Percentiles rank a stretch among this genome's conserved stretches.
Conservation (phyloP, 768 basidiomycete genomes). For the Neoboletus subvelutipes region DNA sequence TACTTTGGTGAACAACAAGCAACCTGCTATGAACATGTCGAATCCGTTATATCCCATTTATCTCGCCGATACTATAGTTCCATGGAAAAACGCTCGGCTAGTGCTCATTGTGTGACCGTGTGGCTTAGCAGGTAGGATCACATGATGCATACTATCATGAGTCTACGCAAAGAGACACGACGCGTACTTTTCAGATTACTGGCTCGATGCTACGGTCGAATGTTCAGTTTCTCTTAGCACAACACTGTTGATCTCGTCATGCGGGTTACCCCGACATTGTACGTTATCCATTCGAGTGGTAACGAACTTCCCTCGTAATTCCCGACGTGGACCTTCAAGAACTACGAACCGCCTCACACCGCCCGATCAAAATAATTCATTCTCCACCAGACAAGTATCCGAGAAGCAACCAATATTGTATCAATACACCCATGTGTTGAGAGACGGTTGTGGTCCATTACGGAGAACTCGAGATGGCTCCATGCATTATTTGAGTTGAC, state of each 20-base stretch:
- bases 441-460: neutral
- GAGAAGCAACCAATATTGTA: neutral
- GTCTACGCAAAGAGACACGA: neutral
- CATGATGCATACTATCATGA: neutral
- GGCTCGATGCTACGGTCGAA: neutral
- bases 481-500: neutral
- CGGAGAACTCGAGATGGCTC: neutral
- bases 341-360: neutral
- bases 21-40: neutral
- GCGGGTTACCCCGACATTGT: too few relatives aligned
- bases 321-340: neutral
- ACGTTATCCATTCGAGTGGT: neutral
- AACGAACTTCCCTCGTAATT: neutral
- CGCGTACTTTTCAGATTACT: neutral
- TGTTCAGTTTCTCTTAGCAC: neutral
- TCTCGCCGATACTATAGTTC: slow-evolving; percentile 6
- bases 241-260: neutral
- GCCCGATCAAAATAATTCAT: neutral
- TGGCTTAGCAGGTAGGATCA: neutral
- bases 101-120: neutral
- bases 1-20: neutral
- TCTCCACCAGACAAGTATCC: neutral
- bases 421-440: neutral
- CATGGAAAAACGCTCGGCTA: neutral
- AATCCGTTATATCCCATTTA: neutral